phyloP scores from a whole-genome alignment of 306 rosid genomes.

The Pyrus communis region DNA sequence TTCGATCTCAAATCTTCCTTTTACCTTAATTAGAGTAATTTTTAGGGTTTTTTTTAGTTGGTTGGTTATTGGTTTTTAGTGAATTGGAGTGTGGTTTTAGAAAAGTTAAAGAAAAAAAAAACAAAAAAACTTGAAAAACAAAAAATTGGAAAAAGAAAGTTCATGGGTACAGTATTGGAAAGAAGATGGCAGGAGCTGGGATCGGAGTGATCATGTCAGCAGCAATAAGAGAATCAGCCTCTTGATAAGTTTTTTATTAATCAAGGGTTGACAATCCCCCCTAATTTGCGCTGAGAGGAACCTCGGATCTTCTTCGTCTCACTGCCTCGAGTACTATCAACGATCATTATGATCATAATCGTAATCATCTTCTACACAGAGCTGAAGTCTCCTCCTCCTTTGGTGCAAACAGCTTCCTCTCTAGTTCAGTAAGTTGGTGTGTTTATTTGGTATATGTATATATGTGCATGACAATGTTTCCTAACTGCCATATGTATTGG shows the following conservation, averaged over 20 bases:
- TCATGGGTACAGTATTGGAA: slow-evolving; percentile 3
- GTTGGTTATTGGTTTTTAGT: slow-evolving; percentile 10
- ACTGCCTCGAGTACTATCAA: slow-evolving; percentile 7
- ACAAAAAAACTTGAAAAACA: not conserved
- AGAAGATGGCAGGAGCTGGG: slow-evolving; percentile 53
- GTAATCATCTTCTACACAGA: not conserved
- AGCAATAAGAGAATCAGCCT: slow-evolving; percentile 51
- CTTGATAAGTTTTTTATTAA: slow-evolving; percentile 42
- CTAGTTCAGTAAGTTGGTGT: slow-evolving; percentile 35
- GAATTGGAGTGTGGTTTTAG: slow-evolving; percentile 9
- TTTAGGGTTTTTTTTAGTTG: slow-evolving; percentile 9
- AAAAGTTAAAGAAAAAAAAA: not conserved
- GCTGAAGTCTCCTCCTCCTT: not conserved
- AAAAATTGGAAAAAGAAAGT: not conserved
- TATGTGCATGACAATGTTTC: slow-evolving; percentile 28
- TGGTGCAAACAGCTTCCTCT: slow-evolving; percentile 7
- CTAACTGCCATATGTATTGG: slow-evolving; percentile 23
- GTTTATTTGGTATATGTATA: slow-evolving; percentile 28
- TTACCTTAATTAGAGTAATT: slow-evolving; percentile 3
- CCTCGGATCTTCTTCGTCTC: slow-evolving; percentile 94
- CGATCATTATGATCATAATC: not conserved
- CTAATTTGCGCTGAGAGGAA: slow-evolving; percentile 90
- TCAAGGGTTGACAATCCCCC: slow-evolving; percentile 49
- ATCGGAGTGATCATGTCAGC: slow-evolving; percentile 98
- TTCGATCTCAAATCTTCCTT: not conserved